phyloP scores from a whole-genome alignment of 768 basidiomycete genomes.

The Pleurotus platypus region DNA sequence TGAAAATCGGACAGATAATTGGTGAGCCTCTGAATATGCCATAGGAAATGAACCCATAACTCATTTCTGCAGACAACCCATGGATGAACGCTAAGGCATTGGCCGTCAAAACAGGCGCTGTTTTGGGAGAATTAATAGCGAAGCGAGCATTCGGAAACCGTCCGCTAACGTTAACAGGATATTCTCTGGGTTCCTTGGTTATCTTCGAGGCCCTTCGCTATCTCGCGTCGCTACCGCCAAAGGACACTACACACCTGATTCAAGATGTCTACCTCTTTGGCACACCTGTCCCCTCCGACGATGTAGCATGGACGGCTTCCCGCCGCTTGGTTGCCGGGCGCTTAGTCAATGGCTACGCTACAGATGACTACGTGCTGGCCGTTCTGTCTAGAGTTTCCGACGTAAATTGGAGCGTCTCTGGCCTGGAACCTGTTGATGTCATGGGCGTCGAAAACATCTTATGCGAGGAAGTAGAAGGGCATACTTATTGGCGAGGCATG shows the following conservation, averaged over 20 bases:
- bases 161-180: slow-evolving; percentile 53
- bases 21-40: slow-evolving; percentile 26
- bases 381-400: slow-evolving; percentile 45
- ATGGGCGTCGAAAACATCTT: slow-evolving; percentile 51
- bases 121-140: slow-evolving; percentile 47
- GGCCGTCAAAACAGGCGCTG: slow-evolving; percentile 49
- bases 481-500: slow-evolving; percentile 46
- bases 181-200: slow-evolving; percentile 53
- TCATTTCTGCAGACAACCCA: slow-evolving; percentile 42
- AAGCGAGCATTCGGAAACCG: slow-evolving; percentile 50
- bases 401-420: slow-evolving; percentile 48
- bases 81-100: slow-evolving; percentile 56
- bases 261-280: slow-evolving; percentile 58
- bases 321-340: slow-evolving; percentile 48
- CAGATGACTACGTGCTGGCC: slow-evolving; percentile 51
- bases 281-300: slow-evolving; percentile 39
- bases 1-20: slow-evolving; percentile 52
- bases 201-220: slow-evolving; percentile 53
- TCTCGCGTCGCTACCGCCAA: slow-evolving; percentile 40
- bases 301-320: slow-evolving; percentile 38
- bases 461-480: slow-evolving; percentile 45
- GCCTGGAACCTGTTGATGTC: slow-evolving; percentile 42
- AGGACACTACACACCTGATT: slow-evolving; percentile 41
- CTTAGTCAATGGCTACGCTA: slow-evolving; percentile 51
- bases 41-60: neutral